Evolutionary conservation across 768 basidiomycete species (phyloP).

Genomic region (Brasilioporus rufonigricans): DNA sequence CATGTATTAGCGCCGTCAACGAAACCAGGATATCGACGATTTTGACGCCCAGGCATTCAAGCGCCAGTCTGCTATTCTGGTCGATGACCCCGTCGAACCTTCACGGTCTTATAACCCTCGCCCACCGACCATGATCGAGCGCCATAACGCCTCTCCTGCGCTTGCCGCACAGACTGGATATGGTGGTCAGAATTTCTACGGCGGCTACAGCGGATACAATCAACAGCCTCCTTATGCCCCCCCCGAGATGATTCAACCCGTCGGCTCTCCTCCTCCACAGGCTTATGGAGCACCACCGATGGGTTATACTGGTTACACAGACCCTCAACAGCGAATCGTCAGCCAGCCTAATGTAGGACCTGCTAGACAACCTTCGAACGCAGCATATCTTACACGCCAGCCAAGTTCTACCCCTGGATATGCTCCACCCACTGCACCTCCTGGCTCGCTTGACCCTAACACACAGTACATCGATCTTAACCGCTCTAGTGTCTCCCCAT

Average conservation of each 20-base stretch:
- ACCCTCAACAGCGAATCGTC: constrained; percentile 24
- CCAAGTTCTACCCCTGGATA: constrained; percentile 18
- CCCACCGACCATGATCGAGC: constrained; percentile 66
- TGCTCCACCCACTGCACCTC: neutral
- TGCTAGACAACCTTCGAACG: constrained; percentile 24
- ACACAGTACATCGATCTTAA: constrained; percentile 61
- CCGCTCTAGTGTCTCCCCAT: constrained; percentile 70
- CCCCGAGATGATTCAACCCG: constrained; percentile 14
- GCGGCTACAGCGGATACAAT: constrained; percentile 22
- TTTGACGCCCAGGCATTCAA: constrained; percentile 62
- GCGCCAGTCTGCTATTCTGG: constrained; percentile 58
- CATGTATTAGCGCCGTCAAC: constrained; percentile 40
- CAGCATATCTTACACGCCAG: constrained; percentile 20
- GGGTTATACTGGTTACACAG: constrained; percentile 25
- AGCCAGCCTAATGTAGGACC: constrained; percentile 19
- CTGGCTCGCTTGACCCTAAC: constrained; percentile 18
- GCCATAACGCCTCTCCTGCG: constrained; percentile 36
- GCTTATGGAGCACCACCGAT: constrained; percentile 21
- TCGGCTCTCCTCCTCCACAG: constrained; percentile 17
- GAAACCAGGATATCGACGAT: constrained; percentile 35
- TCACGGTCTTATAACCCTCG: constrained; percentile 48
- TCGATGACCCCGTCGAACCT: constrained; percentile 49
- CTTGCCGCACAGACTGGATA: constrained; percentile 19
- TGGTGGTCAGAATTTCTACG: constrained; percentile 26
- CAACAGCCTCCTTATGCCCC: constrained; percentile 21